Evolutionary conservation across 352 stramenopile genomes (phyloP).

Genomic region (Pelagophyceae sp.): DNA sequence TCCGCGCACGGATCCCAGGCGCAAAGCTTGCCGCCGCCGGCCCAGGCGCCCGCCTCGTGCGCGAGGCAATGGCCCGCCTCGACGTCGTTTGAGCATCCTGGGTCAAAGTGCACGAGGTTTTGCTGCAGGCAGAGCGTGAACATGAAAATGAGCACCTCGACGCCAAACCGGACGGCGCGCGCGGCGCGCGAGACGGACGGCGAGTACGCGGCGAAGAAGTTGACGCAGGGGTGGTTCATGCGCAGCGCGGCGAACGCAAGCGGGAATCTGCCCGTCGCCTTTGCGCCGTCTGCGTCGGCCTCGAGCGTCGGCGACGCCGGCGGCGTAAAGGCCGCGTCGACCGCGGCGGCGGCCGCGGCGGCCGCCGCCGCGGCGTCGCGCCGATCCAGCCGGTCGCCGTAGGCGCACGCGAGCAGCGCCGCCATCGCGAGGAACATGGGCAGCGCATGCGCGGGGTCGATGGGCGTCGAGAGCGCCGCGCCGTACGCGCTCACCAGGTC

Average conservation of each 20-base stretch:
- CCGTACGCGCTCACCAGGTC: not conserved
- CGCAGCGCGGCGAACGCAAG: not conserved
- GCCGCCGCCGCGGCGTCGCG: not conserved
- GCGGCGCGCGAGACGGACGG: not conserved
- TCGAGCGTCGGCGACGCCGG: not conserved
- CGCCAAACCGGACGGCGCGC: not conserved
- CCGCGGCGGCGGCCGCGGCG: not conserved
- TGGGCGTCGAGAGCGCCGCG: not conserved
- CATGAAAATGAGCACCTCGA: conserved; percentile 4
- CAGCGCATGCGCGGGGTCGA: not conserved
- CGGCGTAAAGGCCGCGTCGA: not conserved
- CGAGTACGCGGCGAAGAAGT: not conserved
- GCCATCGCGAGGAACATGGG: not conserved
- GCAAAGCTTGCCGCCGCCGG: not conserved
- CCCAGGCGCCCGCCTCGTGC: not conserved
- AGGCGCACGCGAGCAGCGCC: not conserved
- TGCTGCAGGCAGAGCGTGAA: not conserved
- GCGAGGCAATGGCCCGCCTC: not conserved
- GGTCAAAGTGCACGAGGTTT: not conserved
- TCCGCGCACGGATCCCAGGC: not conserved
- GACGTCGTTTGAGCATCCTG: not conserved
- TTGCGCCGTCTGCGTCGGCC: not conserved
- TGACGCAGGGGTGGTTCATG: not conserved
- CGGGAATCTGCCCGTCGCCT: not conserved
- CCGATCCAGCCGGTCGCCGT: not conserved